Evolutionary conservation across 2,329 filamentous ascomycete species (phyloP).

Genomic region (Exophiala calicioides): DNA sequence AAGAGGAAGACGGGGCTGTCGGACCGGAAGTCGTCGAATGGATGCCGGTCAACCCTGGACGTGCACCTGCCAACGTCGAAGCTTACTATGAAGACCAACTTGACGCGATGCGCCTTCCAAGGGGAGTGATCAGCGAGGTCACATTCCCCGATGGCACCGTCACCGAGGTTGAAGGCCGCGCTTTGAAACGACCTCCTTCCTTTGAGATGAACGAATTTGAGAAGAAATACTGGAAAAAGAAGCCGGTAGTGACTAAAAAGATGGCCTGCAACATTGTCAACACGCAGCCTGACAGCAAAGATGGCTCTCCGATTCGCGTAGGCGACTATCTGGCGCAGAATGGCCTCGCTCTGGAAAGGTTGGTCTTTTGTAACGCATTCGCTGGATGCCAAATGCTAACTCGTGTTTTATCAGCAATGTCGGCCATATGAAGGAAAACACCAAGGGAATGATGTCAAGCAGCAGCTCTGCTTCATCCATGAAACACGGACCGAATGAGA

Average conservation of each 20-base stretch:
- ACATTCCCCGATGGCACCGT: constrained; percentile 24
- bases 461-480: constrained; percentile 11
- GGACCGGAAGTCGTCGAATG: constrained; percentile 17
- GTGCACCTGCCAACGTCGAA: constrained; percentile 21
- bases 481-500: neutral
- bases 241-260: constrained; percentile 22
- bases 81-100: constrained; percentile 26
- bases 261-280: constrained; percentile 22
- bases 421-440: constrained; percentile 15
- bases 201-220: constrained; percentile 29
- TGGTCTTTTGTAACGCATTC: neutral
- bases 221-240: constrained; percentile 24
- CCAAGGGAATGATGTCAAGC: constrained; percentile 1
- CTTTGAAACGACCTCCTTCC: constrained; percentile 23
- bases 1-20: constrained; percentile 1
- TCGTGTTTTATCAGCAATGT: constrained; percentile 1
- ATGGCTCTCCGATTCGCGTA: neutral
- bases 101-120: constrained; percentile 29
- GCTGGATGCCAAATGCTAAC: constrained; percentile 6
- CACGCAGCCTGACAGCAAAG: constrained; percentile 3
- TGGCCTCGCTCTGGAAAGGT: constrained; percentile 12
- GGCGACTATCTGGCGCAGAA: constrained; percentile 7
- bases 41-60: constrained; percentile 19
- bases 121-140: constrained; percentile 21
- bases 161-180: constrained; percentile 26